A percentile compares a stretch with the other conserved stretches of the same genome.
These are phyloP conservation scores for Apiospora aurea DNA, from an alignment of 2,329 filamentous ascomycete species.

Conservation along the genomic window DNA sequence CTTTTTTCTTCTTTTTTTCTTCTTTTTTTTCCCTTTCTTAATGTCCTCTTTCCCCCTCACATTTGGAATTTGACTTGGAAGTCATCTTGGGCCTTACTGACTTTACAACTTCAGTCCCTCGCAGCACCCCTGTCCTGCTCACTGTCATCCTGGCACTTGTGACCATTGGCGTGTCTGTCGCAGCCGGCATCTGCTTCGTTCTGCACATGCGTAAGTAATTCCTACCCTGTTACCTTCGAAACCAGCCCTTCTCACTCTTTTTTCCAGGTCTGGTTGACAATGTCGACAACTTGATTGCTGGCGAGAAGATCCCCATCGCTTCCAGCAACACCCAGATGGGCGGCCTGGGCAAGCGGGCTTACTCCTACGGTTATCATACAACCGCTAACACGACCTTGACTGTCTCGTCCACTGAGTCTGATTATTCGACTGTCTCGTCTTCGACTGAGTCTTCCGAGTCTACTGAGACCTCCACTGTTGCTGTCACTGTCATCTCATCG, in stretches of 20 bases:
- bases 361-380: constrained; percentile 6
- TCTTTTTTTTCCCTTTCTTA: too few relatives aligned
- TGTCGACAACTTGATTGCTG: constrained; percentile 7
- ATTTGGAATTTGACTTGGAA: background rate
- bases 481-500: constrained; percentile 10
- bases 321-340: background rate
- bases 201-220: constrained; percentile 22
- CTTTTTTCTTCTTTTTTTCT: background rate
- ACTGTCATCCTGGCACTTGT: constrained; percentile 15
- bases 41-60: background rate
- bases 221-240: background rate
- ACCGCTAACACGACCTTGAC: background rate
- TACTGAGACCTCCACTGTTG: background rate
- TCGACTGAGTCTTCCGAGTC: too few relatives aligned
- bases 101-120: background rate
- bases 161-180: constrained; percentile 5
- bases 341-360: constrained; percentile 14
- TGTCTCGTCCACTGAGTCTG: background rate
- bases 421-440: background rate
- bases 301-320: background rate
- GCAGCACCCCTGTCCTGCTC: constrained; percentile 15
- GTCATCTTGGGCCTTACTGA: background rate
- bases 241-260: background rate
- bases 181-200: constrained; percentile 20
- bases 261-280: constrained; percentile 3